Evolutionary conservation across 768 basidiomycete species (phyloP).

Genomic region (Boletus tylopilopsis): DNA sequence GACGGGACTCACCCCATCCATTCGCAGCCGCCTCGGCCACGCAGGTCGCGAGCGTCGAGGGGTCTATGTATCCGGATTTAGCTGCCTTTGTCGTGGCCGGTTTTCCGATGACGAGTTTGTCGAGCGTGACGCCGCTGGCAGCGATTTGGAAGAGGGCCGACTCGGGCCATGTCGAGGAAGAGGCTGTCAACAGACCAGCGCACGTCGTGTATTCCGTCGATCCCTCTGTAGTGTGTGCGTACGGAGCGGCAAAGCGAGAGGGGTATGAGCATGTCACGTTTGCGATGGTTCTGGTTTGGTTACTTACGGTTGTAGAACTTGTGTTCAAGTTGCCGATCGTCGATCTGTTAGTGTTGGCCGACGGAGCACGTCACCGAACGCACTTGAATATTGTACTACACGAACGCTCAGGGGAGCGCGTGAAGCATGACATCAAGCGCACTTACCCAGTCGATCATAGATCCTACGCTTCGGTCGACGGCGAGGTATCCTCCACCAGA

Average conservation of each 20-base stretch:
- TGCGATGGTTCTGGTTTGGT: neutral
- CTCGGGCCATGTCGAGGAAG: conserved; percentile 58
- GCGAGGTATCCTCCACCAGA: conserved; percentile 36
- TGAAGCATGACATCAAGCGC: neutral
- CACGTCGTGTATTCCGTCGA: conserved; percentile 63
- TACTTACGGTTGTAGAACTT: conserved; percentile 32
- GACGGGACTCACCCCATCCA: conserved; percentile 61
- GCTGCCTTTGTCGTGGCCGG: conserved; percentile 42
- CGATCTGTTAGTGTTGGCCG: conserved; percentile 3
- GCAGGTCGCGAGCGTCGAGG: conserved; percentile 55
- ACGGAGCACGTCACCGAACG: neutral
- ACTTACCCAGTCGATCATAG: conserved; percentile 43
- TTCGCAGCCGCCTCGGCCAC: conserved; percentile 53
- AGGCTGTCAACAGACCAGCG: conserved; percentile 50
- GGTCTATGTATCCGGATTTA: conserved; percentile 53
- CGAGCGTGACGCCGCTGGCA: conserved; percentile 40
- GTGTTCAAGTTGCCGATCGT: neutral
- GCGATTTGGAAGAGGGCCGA: conserved; percentile 55
- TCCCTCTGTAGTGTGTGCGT: conserved; percentile 52
- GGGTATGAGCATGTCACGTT: neutral
- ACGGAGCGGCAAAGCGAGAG: too few relatives aligned
- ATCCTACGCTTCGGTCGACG: conserved; percentile 35
- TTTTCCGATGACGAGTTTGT: conserved; percentile 58
- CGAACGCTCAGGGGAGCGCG: neutral
- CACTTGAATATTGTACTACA: conserved; percentile 39